Evolutionary conservation across 208 protist species (phyloP).

Genomic region (Borovskyia barvae): DNA sequence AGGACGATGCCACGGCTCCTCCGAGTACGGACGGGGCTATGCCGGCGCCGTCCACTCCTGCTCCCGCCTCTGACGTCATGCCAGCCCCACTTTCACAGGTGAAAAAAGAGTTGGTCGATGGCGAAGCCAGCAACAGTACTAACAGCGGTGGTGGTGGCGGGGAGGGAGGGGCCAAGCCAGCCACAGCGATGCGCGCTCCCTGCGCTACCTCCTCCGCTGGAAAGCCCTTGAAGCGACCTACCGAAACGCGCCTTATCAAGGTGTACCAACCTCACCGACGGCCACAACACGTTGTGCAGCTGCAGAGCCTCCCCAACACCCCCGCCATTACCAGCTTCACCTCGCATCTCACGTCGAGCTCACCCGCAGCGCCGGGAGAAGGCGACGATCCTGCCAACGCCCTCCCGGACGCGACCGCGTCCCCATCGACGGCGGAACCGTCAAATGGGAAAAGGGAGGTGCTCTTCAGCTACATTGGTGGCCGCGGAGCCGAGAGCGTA

Average conservation of each 20-base stretch:
- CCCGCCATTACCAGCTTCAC: conserved; percentile 54
- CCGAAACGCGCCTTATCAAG: conserved; percentile 37
- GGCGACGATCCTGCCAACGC: not conserved
- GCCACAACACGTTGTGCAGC: conserved; percentile 50
- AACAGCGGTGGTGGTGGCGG: conserved; percentile 1
- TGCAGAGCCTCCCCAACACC: conserved; percentile 72
- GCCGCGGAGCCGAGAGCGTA: conserved; percentile 60
- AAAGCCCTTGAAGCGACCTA: conserved; percentile 3
- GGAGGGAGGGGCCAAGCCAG: too few relatives aligned
- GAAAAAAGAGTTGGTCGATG: conserved; percentile 20
- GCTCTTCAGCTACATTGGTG: conserved; percentile 55
- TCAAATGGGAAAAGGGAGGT: conserved; percentile 46
- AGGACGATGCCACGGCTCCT: conserved; percentile 8
- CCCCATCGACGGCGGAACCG: conserved; percentile 17
- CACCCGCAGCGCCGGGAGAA: not conserved
- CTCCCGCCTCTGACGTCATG: too few relatives aligned
- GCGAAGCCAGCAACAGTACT: not conserved
- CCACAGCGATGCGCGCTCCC: conserved; percentile 4
- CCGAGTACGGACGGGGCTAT: not conserved
- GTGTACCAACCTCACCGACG: conserved; percentile 59
- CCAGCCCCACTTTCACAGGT: conserved; percentile 11
- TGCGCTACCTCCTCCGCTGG: not conserved
- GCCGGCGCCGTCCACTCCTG: conserved; percentile 1
- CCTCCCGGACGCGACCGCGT: not conserved
- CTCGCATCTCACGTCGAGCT: conserved; percentile 27